Percentiles rank a stretch among this genome's conserved stretches.
Evolutionary conservation across 169 alveolate genomes (phyloP).

Genomic region (Cryptosporidium xiaoi): DNA sequence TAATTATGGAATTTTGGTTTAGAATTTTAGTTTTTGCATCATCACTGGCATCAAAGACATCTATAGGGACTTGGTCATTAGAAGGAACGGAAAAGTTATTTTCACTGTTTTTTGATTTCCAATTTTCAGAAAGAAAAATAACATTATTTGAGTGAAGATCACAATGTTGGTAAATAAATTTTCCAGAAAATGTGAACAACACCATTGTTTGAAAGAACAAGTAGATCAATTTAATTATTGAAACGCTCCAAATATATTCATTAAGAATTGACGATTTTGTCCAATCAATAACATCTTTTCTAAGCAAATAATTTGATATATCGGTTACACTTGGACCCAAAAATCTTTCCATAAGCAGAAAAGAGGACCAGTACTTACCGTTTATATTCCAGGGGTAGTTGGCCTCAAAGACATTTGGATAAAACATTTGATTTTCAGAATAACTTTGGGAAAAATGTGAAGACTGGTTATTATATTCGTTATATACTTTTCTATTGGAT

Average conservation of each 20-base stretch:
- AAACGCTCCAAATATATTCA: conserved; percentile 26
- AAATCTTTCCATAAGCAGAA: conserved; percentile 32
- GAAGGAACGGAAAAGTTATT: too few relatives aligned
- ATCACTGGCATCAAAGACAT: too few relatives aligned
- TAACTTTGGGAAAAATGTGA: neutral
- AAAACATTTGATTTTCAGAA: conserved; percentile 5
- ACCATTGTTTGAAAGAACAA: conserved; percentile 30
- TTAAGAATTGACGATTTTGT: conserved; percentile 9
- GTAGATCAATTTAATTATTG: conserved; percentile 4
- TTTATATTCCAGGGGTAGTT: conserved; percentile 35
- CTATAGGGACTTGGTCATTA: too few relatives aligned
- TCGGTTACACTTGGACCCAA: conserved; percentile 46
- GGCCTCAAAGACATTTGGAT: conserved; percentile 30
- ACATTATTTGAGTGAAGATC: conserved; percentile 46
- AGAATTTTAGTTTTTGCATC: too few relatives aligned
- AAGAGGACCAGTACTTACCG: conserved; percentile 62
- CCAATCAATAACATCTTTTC: conserved; percentile 50
- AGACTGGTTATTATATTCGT: neutral
- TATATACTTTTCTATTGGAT: neutral
- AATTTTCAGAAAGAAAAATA: conserved; percentile 2
- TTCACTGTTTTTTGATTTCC: neutral
- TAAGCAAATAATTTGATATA: conserved; percentile 16
- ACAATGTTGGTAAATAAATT: conserved; percentile 53
- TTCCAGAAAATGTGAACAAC: conserved; percentile 50
- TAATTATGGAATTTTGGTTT: neutral